A percentile compares a stretch with the other conserved stretches of the same genome.
Conservation (phyloP, 73 alveolate species). For the Symbiodinium natans region DNA sequence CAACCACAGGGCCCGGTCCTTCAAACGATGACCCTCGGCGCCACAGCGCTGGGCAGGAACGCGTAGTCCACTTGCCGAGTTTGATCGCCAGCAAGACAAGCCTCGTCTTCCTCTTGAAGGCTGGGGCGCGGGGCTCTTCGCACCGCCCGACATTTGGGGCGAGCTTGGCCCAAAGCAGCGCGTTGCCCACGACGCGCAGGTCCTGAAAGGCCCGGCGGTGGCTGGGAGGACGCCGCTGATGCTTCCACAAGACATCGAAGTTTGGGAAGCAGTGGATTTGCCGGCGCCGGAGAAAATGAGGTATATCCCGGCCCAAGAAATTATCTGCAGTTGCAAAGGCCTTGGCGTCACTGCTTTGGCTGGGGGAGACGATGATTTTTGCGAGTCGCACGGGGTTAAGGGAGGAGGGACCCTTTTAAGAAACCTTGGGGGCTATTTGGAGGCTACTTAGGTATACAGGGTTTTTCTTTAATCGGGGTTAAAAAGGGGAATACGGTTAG, state of each 20-base stretch:
- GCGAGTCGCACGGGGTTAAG: too few relatives aligned
- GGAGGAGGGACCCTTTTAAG: too few relatives aligned
- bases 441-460: too few relatives aligned
- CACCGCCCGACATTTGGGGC: neutral
- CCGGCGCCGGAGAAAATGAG: neutral
- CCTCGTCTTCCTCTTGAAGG: neutral
- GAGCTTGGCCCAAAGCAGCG: neutral
- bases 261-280: neutral
- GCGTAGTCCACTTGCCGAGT: neutral
- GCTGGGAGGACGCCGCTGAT: neutral
- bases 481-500: too few relatives aligned
- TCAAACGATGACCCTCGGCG: too few relatives aligned
- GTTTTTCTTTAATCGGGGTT: too few relatives aligned
- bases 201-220: neutral
- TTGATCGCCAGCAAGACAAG: neutral
- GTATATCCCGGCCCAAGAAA: neutral
- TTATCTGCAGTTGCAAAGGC: neutral
- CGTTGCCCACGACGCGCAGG: neutral
- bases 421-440: too few relatives aligned
- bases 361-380: neutral
- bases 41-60: too few relatives aligned
- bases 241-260: neutral
- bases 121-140: neutral
- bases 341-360: neutral
- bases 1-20: too few relatives aligned